A percentile compares a stretch with the other conserved stretches of the same genome.
phyloP scores from a whole-genome alignment of 2,329 filamentous ascomycete genomes.

The Botrytis elliptica region DNA sequence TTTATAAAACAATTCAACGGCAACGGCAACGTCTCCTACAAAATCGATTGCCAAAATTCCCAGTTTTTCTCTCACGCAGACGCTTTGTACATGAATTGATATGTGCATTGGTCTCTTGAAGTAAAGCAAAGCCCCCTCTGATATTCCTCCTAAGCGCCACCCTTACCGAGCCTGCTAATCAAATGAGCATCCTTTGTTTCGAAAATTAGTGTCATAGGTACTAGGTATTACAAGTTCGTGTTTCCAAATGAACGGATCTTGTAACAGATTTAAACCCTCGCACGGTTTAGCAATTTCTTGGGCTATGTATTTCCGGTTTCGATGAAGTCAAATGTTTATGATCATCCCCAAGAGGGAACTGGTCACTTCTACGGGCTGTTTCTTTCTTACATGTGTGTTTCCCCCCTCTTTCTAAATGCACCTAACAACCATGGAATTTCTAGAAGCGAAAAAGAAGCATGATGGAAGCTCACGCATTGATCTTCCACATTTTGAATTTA shows the following conservation, averaged over 20 bases:
- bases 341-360: not conserved
- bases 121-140: constrained; percentile 1
- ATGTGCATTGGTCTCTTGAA: not conserved
- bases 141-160: constrained; percentile 2
- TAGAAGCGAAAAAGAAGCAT: constrained; percentile 4
- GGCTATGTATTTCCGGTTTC: not conserved
- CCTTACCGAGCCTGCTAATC: not conserved
- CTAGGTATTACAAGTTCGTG: not conserved
- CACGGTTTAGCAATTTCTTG: constrained; percentile 3
- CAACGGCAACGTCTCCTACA: not conserved
- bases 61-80: not conserved
- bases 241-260: constrained; percentile 17
- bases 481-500: not conserved
- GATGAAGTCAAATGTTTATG: not conserved
- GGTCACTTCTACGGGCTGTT: not conserved
- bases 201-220: not conserved
- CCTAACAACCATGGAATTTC: not conserved
- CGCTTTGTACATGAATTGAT: not conserved
- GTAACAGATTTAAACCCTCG: constrained; percentile 13
- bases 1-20: not conserved
- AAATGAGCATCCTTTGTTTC: constrained; percentile 20
- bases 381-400: not conserved
- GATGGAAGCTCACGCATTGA: not conserved
- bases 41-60: not conserved
- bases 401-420: not conserved